These are phyloP conservation scores for Pythium biforme DNA, from an alignment of 352 stramenopile genomes.

Conservation along the genomic window DNA sequence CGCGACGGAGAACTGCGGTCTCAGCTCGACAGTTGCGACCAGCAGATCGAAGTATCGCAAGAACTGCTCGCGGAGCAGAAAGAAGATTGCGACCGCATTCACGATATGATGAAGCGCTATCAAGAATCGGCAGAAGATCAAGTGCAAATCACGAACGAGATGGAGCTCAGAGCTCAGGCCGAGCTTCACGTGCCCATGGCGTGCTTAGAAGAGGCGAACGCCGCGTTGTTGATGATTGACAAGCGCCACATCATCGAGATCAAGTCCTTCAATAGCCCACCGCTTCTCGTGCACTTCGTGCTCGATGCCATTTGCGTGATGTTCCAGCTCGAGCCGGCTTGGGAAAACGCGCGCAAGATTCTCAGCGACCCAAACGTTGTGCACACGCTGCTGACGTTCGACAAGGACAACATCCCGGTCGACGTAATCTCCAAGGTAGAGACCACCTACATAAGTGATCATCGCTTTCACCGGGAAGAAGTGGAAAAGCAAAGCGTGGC, in stretches of 20 bases:
- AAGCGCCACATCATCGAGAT: constrained; percentile 79
- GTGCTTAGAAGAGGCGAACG: constrained; percentile 70
- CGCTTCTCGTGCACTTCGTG: constrained; percentile 66
- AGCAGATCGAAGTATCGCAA: constrained; percentile 32
- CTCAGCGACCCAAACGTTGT: constrained; percentile 71
- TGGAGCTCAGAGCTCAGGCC: constrained; percentile 46
- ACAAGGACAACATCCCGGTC: constrained; percentile 64
- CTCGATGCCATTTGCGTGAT: constrained; percentile 72
- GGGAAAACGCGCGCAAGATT: constrained; percentile 67
- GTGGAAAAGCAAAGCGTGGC: constrained; percentile 78
- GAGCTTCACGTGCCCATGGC: constrained; percentile 61
- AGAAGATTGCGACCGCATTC: constrained; percentile 44
- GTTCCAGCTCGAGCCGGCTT: constrained; percentile 65
- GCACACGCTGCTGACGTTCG: constrained; percentile 61
- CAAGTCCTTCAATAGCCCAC: constrained; percentile 79
- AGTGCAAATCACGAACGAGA: constrained; percentile 60
- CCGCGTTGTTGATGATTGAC: constrained; percentile 56
- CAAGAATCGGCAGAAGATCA: constrained; percentile 62
- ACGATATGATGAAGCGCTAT: constrained; percentile 58
- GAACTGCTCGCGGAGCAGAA: constrained; percentile 37
- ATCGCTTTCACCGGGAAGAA: constrained; percentile 58
- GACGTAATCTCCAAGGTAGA: constrained; percentile 42
- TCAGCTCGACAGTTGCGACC: constrained; percentile 21
- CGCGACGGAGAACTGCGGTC: constrained; percentile 26
- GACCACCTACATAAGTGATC: constrained; percentile 47